These are phyloP conservation scores for Penicillium psychrosexuale DNA, from an alignment of 2,329 filamentous ascomycete species.

Conservation along the genomic window DNA sequence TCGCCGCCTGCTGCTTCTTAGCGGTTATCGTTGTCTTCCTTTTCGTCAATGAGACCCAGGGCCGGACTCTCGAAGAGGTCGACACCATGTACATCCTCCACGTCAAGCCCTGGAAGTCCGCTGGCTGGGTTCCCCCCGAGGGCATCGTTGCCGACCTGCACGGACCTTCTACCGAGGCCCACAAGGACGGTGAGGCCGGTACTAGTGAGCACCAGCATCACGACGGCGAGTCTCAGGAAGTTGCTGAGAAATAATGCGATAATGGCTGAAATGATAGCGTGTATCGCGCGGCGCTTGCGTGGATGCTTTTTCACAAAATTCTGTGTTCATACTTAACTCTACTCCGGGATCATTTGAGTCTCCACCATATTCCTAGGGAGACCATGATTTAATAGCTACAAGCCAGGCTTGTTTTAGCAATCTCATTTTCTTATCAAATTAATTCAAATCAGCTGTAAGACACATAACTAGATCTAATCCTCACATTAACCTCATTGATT, in stretches of 20 bases:
- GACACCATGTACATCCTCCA: conserved; percentile 71
- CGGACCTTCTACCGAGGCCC: conserved; percentile 8
- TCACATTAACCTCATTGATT: conserved; percentile 44
- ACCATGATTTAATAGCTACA: conserved; percentile 9
- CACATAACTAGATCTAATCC: no score
- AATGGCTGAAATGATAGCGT: not conserved
- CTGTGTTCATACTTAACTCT: conserved; percentile 17
- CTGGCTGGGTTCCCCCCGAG: conserved; percentile 46
- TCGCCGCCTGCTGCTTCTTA: conserved; percentile 67
- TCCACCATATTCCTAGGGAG: conserved; percentile 7
- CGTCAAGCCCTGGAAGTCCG: conserved; percentile 62
- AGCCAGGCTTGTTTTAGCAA: not conserved
- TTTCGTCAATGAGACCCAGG: conserved; percentile 72
- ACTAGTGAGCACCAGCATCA: conserved; percentile 21
- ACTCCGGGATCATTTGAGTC: conserved; percentile 9
- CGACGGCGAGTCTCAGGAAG: conserved; percentile 15
- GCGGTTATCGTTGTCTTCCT: conserved; percentile 69
- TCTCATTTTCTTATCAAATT: not conserved
- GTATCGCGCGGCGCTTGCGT: not conserved
- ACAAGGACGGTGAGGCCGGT: conserved; percentile 21
- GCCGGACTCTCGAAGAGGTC: conserved; percentile 72
- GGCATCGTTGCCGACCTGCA: conserved; percentile 31
- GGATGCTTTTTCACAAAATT: conserved; percentile 9
- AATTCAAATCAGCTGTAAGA: not conserved
- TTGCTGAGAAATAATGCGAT: conserved; percentile 10